Percentiles rank a stretch among this genome's conserved stretches.
These are phyloP conservation scores for Triadica sebifera DNA, from an alignment of 345 rosid genomes.

Conservation along the genomic window DNA sequence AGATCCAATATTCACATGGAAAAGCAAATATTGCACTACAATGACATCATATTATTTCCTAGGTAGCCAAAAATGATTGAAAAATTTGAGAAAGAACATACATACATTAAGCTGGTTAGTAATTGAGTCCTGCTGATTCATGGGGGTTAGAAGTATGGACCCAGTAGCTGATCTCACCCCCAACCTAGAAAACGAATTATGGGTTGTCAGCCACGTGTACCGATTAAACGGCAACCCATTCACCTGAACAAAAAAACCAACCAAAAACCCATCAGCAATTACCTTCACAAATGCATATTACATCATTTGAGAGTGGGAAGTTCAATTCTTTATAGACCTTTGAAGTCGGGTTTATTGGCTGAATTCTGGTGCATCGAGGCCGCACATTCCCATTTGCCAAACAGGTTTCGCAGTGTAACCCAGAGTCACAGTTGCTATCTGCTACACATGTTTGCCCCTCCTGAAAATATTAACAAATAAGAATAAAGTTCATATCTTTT, in stretches of 20 bases:
- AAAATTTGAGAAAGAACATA: not conserved
- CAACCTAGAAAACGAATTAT: conserved; percentile 50
- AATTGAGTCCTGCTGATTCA: conserved; percentile 39
- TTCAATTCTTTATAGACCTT: conserved; percentile 14
- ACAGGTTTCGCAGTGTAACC: conserved; percentile 30
- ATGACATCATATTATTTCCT: not conserved
- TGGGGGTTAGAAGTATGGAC: conserved; percentile 17
- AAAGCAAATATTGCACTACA: conserved; percentile 1
- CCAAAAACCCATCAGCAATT: too few relatives aligned
- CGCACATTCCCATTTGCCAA: conserved; percentile 24
- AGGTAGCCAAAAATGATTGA: too few relatives aligned
- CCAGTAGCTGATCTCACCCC: conserved; percentile 34
- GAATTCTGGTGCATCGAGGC: conserved; percentile 31
- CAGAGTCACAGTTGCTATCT: conserved; percentile 21
- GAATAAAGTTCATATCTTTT: not conserved
- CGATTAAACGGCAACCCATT: conserved; percentile 49
- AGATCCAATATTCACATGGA: conserved; percentile 4
- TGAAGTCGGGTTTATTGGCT: conserved; percentile 27
- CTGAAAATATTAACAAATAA: conserved; percentile 4
- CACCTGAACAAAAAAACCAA: conserved; percentile 14
- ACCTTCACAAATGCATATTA: too few relatives aligned
- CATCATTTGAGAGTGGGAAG: not conserved
- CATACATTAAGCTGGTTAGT: conserved; percentile 31
- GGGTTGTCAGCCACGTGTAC: conserved; percentile 58
- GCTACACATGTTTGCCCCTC: conserved; percentile 24